Percentiles rank a stretch among this genome's conserved stretches.
phyloP scores from a whole-genome alignment of 148 eudicot genomes.

The Rhododendron williamsianum region DNA sequence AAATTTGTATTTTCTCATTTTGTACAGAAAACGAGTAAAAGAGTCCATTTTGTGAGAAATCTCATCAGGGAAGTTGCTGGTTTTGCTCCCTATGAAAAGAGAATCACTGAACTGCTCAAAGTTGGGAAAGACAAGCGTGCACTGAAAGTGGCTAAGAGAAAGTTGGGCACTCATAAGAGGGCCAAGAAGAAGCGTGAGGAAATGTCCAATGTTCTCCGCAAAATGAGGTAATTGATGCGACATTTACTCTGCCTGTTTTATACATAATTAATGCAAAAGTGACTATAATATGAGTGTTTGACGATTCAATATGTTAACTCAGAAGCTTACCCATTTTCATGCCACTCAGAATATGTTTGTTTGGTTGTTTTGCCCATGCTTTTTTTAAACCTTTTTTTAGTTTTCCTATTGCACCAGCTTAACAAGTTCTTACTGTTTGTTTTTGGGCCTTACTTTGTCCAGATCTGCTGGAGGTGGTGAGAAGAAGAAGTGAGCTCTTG shows the following conservation, averaged over 20 bases:
- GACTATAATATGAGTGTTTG: not conserved
- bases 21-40: slow-evolving; percentile 33
- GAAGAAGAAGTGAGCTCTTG: slow-evolving; percentile 21
- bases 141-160: slow-evolving; percentile 41
- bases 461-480: slow-evolving; percentile 29
- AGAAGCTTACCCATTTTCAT: not conserved
- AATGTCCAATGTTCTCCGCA: slow-evolving; percentile 42
- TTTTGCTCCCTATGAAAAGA: slow-evolving; percentile 46
- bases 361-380: not conserved
- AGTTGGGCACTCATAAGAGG: slow-evolving; percentile 47
- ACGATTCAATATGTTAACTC: not conserved
- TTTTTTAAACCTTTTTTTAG: not conserved
- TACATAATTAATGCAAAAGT: not conserved
- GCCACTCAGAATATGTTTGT: not conserved
- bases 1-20: not conserved
- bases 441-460: slow-evolving; percentile 9
- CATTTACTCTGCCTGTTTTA: not conserved
- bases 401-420: not conserved
- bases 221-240: slow-evolving; percentile 27
- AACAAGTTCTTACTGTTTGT: not conserved
- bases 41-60: slow-evolving; percentile 29
- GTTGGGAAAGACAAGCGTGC: slow-evolving; percentile 45
- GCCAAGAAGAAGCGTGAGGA: slow-evolving; percentile 50
- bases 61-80: slow-evolving; percentile 45
- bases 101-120: slow-evolving; percentile 43